Base-by-base conservation (phyloP, 192 early-diverging fungal species). In the Tieghemiomyces parasiticus region DNA sequence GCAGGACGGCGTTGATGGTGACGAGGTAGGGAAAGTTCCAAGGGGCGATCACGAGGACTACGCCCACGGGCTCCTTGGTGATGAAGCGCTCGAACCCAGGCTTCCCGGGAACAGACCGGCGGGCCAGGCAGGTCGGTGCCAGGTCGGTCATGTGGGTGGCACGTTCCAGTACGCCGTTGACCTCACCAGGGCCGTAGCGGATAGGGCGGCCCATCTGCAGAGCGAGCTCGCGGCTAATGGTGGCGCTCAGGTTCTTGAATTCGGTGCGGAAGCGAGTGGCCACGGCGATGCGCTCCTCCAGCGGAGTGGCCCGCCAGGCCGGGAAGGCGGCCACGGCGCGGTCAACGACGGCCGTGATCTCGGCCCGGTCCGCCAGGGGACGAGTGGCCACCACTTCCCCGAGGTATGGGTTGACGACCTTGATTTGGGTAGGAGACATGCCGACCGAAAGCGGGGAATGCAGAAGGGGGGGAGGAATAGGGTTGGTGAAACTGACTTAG, bases 21-120 rank as follows among this genome's bases (percentile, higher is more conserved):
- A 82, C 80, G 32, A 91, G 64, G 67, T 88, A 88, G 26, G 89
- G 89, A 65, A 88, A 91, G 60, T 91, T 91, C 89, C 89, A 91
- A 9, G 89, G 78, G 35, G 78, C 67, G 65, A 82, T 75, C 8
- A 82, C 74, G 30, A 81, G 66, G 20, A 82, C 71, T n/a, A 78
- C 72, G 25, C 86, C 89, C 1, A 88, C 54, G 3, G 89, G 82
- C 28, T 87, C 89, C 55, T 83, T 82, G 1, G 77, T 68, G 42
- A 87, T 83, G 58, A 77, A 88, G 0, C 82, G 67, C 56, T 67
- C 75, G 61, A 84, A 85, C 29, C 73, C 75, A 13, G 72, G 64
- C 53, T 67, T 76, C 24, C 16, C 59, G 6, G 38, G 44, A 28
- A 42, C n/a, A 14, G 6, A 12, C 38, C 25, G 22, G 26, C 16